These are phyloP conservation scores for Cicer arietinum DNA, from an alignment of 306 rosid genomes.

Conservation along the genomic window DNA sequence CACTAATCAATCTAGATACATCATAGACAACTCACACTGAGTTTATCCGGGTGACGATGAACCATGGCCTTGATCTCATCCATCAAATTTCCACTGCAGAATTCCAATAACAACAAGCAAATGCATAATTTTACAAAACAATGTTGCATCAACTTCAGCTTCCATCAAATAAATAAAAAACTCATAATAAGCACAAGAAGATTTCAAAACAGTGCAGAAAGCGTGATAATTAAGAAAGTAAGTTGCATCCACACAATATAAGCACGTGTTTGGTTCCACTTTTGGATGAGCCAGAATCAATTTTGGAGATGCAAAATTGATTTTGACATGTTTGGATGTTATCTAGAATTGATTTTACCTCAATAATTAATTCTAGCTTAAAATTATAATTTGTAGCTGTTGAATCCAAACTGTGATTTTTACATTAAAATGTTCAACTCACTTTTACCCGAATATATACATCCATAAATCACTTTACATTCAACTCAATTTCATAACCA, in stretches of 20 bases:
- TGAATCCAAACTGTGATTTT: too few species aligned
- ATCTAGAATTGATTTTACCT: too few species aligned
- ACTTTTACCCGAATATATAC: too few species aligned
- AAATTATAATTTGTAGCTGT: too few species aligned
- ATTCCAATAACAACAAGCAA: slow-evolving; percentile 49
- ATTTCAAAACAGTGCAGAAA: slow-evolving; percentile 26
- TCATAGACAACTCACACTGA: slow-evolving; percentile 63
- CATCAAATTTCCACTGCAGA: slow-evolving; percentile 78
- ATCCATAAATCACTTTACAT: too few species aligned
- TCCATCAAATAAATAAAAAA: not conserved
- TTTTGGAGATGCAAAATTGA: too few species aligned
- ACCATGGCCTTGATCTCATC: slow-evolving; percentile 78
- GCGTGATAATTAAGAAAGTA: slow-evolving; percentile 18
- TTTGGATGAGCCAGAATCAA: too few species aligned
- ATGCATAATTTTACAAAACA: slow-evolving; percentile 8
- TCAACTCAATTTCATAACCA: too few species aligned
- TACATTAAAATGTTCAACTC: too few species aligned
- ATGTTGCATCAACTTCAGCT: slow-evolving; percentile 14
- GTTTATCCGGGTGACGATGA: slow-evolving; percentile 76
- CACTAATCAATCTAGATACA: slow-evolving; percentile 32
- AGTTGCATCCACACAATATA: not conserved
- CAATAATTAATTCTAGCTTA: too few species aligned
- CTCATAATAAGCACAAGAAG: not conserved
- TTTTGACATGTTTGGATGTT: too few species aligned
- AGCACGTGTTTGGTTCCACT: too few species aligned